Evolutionary conservation across 495 filamentous ascomycete species (phyloP).

Genomic region (Margaritispora aquatica): DNA sequence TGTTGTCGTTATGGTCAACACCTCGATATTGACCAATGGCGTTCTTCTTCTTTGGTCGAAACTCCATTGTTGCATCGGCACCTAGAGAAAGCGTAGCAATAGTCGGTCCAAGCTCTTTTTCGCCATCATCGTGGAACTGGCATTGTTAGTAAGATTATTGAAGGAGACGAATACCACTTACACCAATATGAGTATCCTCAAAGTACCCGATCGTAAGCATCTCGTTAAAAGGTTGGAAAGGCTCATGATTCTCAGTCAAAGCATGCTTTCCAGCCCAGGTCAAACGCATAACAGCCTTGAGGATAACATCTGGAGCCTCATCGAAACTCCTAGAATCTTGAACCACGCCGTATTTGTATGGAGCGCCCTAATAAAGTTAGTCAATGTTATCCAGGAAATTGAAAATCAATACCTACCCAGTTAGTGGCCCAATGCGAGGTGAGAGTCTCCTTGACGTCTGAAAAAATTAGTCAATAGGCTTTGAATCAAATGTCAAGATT

Average conservation of each 20-base stretch:
- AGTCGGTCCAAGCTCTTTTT: conserved; percentile 64
- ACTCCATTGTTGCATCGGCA: conserved; percentile 56
- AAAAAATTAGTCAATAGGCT: background rate
- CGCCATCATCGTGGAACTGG: conserved; percentile 84
- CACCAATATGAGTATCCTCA: conserved; percentile 58
- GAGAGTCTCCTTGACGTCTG: conserved; percentile 35
- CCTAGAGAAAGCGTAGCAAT: conserved; percentile 75
- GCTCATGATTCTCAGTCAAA: conserved; percentile 26
- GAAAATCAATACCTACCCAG: conserved; percentile 45
- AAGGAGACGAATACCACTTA: conserved; percentile 34
- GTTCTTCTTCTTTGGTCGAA: conserved; percentile 60
- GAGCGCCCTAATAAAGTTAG: conserved; percentile 54
- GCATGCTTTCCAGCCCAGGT: conserved; percentile 55
- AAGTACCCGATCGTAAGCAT: conserved; percentile 71
- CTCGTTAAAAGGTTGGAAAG: conserved; percentile 60
- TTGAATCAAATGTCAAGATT: background rate
- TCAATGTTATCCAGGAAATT: background rate
- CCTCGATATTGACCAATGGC: conserved; percentile 24
- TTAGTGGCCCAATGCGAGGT: conserved; percentile 68
- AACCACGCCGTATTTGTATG: conserved; percentile 73
- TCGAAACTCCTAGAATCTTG: conserved; percentile 58
- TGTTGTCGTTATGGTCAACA: conserved; percentile 14
- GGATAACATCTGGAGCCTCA: conserved; percentile 51
- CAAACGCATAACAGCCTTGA: conserved; percentile 51
- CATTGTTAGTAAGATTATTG: conserved; percentile 21